phyloP scores from a whole-genome alignment of 177 flowering plant genomes.

The Vitis hybrid region DNA sequence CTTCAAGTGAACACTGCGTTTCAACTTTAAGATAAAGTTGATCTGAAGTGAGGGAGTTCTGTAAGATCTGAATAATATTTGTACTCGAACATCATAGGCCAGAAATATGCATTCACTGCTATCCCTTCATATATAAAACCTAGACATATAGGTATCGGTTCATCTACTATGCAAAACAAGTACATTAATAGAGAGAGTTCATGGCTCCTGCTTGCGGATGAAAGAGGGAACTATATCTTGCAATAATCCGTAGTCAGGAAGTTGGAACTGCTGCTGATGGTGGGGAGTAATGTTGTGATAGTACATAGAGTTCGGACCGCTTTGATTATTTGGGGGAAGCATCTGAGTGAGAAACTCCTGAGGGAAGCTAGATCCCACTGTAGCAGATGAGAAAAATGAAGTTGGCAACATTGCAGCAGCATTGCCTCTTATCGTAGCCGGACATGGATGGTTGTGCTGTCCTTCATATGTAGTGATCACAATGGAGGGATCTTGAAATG shows the following conservation, averaged over 20 bases:
- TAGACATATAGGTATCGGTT: conserved; percentile 10
- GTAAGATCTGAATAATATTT: conserved; percentile 8
- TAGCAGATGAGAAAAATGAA: conserved; percentile 30
- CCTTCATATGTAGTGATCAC: conserved; percentile 84
- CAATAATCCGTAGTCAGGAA: conserved; percentile 48
- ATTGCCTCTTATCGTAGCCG: conserved; percentile 65
- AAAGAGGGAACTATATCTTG: conserved; percentile 48
- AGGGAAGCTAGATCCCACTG: conserved; percentile 25
- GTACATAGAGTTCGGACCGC: conserved; percentile 6
- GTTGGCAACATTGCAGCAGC: conserved; percentile 43
- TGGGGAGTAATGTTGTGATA: conserved; percentile 23
- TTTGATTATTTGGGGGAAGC: conserved; percentile 27
- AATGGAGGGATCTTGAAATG: conserved; percentile 58
- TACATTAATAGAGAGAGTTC: conserved; percentile 13
- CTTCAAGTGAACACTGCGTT: not conserved
- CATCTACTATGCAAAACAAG: conserved; percentile 7
- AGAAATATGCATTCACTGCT: conserved; percentile 16
- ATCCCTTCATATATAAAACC: not conserved
- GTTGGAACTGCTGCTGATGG: conserved; percentile 33
- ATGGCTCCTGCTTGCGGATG: conserved; percentile 30
- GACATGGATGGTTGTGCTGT: conserved; percentile 69
- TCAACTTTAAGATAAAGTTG: conserved; percentile 7
- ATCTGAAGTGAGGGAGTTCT: conserved; percentile 3
- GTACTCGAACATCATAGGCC: conserved; percentile 7
- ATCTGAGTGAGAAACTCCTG: conserved; percentile 40